Evolutionary conservation across 495 filamentous ascomycete genomes (phyloP), one percentile per base, ranked within the genome.

Genomic region (Emericellopsis terricola): DNA sequence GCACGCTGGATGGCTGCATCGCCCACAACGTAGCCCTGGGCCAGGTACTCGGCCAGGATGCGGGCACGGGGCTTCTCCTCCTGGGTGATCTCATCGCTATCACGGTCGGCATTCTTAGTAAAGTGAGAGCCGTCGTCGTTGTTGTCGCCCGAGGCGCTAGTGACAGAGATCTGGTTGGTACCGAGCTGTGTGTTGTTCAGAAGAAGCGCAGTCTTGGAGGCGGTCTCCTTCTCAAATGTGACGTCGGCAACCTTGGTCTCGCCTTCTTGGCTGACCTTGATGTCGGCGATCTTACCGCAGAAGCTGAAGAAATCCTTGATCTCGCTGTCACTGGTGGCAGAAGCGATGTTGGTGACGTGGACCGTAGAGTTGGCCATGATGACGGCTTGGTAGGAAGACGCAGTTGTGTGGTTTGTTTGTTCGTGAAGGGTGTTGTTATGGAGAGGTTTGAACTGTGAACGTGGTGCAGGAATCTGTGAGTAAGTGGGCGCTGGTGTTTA

Each of bases 281-380:
- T 63, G 37, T 63, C 65, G 34, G 66, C 75, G 55, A 96, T 94
- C 65, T 94, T 96, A 47, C 89, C 89, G 52, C 89, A 97, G 73
- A 96, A 97, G 60, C 79, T 89, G 68, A 97, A 97, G 73, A 97
- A 97, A 45, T 91, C 85, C 44, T 71, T 74, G 40, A 97, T 70
- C 56, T 97, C 83, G 59, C 86, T 80, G 54, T 96, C 82, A 40
- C 71, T 67, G 31, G 86, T 93, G 41, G 71, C 48, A 37, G 63
- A 48, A 41, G 78, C 69, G 59, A 97, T 94, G 59, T 86, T 85
- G 60, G 82, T 78, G 41, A 87, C 65, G 39, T 60, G 32, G 23
- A 69, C 65, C 29, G 42, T 45, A 19, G 47, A 24, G 38, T 53
- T 51, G 17, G 14, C 53, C 39, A 13, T 35, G 10, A 26, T 34